A percentile compares a stretch with the other conserved stretches of the same genome.
Conservation (phyloP, 2,329 filamentous ascomycete genomes). For the Colletotrichum paranaense region DNA sequence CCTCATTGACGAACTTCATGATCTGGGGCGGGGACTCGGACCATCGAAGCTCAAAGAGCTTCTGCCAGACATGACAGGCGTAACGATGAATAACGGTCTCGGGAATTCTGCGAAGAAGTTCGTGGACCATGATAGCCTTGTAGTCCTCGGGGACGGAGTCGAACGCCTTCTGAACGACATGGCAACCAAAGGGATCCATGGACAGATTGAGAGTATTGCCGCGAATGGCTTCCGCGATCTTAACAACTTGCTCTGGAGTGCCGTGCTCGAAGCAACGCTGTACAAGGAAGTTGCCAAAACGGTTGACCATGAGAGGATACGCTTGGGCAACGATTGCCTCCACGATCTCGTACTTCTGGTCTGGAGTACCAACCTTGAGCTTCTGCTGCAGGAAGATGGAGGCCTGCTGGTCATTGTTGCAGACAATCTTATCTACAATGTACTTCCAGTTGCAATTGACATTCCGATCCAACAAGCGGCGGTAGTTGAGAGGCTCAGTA, state of each 20-base stretch:
- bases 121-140: conserved; percentile 99
- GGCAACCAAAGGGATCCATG: conserved; percentile 98
- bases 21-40: conserved; percentile 94
- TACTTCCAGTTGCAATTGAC: conserved; percentile 99
- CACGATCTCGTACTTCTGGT: conserved; percentile 98
- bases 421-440: conserved; percentile 99
- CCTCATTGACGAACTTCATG: conserved; percentile 98
- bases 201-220: conserved; percentile 94
- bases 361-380: conserved; percentile 92
- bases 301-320: conserved; percentile 96
- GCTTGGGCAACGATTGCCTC: conserved; percentile 95
- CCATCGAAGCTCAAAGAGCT: conserved; percentile 98
- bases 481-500: conserved; percentile 95
- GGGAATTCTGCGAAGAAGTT: conserved; percentile 92
- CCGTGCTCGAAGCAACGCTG: conserved; percentile 99
- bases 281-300: conserved; percentile 98
- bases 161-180: conserved; percentile 98
- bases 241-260: conserved; percentile 91
- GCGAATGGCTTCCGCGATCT: conserved; percentile 93
- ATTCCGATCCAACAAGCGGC: conserved; percentile 92
- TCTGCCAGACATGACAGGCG: conserved; percentile 99
- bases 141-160: conserved; percentile 97
- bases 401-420: conserved; percentile 98
- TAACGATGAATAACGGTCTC: conserved; percentile 99
- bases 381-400: conserved; percentile 99